Base-by-base conservation (phyloP, 2,329 filamentous ascomycete species). In the Epichloe sibirici region DNA sequence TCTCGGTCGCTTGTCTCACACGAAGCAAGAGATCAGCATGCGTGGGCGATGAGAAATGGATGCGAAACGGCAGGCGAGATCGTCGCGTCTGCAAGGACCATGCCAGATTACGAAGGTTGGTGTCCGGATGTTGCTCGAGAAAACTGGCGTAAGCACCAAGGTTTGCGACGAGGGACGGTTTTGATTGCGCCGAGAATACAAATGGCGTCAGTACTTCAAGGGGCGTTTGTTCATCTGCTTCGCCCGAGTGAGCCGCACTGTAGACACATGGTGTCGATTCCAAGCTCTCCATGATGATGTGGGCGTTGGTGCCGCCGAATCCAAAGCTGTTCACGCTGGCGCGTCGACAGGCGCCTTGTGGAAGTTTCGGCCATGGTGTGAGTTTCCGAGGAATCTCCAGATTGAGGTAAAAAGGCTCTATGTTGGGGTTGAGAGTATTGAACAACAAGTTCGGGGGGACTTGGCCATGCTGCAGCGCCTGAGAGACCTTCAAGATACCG, bases 241-340 rank as follows among this genome's bases (percentile, higher is more conserved):
- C 25, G 7, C 25, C 25, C 5, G 25, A 6, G 25, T 6, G 25
- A 8, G 28, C 28, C 28, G 17, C 17, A 21, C 17, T 21, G 17
- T 21, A 21, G 17, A 3, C 28, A 8, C 28, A 7, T 28, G 28
- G 8, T 28, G 28, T 28, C 28, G 28, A 2, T 8, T 28, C 28
- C 28, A 28, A 44, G 13, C 42, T 44, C n/a, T 57, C 53, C 8
- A 76, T 49, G 17, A 76, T 68, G 5, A 68, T 62, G 52, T 77
- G 74, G 0, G 67, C 69, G 47, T 76, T 75, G 1, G 72, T 73
- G 35, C 74, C 74, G 5, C 74, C 74, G 57, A 71, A 76, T 2
- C 75, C 74, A 55, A 76, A 77, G 42, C 67, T 71, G 59, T 75
- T 76, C 48, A 76, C 65, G 52, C 70, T 71, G 15, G 66, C 71